phyloP scores from a whole-genome alignment of 495 filamentous ascomycete species.

The Penicillium mononematosum region DNA sequence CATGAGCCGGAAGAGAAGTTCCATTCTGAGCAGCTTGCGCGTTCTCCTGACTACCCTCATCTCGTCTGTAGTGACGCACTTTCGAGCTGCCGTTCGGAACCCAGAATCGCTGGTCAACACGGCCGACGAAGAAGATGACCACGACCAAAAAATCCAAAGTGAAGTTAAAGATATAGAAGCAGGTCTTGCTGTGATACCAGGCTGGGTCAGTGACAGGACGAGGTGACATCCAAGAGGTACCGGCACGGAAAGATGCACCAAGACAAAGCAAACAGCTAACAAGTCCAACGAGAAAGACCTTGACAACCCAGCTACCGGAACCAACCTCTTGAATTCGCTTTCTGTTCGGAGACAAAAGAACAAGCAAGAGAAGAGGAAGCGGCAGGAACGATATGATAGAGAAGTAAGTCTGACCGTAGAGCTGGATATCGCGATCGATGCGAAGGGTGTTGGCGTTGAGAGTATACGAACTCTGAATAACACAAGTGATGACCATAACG shows the following conservation, averaged over 20 bases:
- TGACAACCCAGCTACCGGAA: constrained; percentile 60
- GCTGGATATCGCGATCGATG: constrained; percentile 61
- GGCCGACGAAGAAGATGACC: constrained; percentile 56
- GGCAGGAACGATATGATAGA: constrained; percentile 74
- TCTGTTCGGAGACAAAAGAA: constrained; percentile 51
- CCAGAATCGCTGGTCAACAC: constrained; percentile 73
- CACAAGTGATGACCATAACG: constrained; percentile 65
- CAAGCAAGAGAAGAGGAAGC: constrained; percentile 57
- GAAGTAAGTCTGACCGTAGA: constrained; percentile 66
- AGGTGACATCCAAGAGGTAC: constrained; percentile 50
- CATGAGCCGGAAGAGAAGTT: background rate
- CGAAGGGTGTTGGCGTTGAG: constrained; percentile 48
- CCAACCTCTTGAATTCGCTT: constrained; percentile 66
- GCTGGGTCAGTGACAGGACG: constrained; percentile 56
- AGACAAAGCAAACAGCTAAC: constrained; percentile 58
- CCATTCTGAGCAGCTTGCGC: background rate
- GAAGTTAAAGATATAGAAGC: constrained; percentile 82
- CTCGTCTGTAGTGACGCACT: constrained; percentile 19
- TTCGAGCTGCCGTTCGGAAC: constrained; percentile 45
- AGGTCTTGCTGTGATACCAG: constrained; percentile 65
- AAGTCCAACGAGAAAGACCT: constrained; percentile 60
- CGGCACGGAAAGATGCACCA: constrained; percentile 69
- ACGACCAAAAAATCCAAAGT: constrained; percentile 69
- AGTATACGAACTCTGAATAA: constrained; percentile 67
- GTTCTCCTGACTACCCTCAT: constrained; percentile 17